phyloP scores from a whole-genome alignment of 2,329 filamentous ascomycete species.

The Calonectria ilicicola region DNA sequence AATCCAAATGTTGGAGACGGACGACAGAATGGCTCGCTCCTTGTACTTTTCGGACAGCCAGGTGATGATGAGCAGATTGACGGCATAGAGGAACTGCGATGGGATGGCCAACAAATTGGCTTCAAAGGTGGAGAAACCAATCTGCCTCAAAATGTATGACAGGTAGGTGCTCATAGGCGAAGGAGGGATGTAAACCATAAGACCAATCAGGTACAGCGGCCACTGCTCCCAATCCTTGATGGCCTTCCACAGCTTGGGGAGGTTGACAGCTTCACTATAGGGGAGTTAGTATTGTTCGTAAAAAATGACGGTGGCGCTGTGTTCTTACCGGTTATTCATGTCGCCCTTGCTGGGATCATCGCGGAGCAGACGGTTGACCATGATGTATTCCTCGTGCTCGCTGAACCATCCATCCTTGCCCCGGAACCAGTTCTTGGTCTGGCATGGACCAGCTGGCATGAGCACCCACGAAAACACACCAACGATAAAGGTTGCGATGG shows the following conservation, averaged over 20 bases:
- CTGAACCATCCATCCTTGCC: slow-evolving; percentile 72
- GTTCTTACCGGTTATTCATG: slow-evolving; percentile 66
- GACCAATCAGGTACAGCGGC: slow-evolving; percentile 60
- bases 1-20: slow-evolving; percentile 62
- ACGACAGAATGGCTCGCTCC: slow-evolving; percentile 58
- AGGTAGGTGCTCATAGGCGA: slow-evolving; percentile 58
- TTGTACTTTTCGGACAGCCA: slow-evolving; percentile 57
- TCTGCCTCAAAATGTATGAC: slow-evolving; percentile 55
- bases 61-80: slow-evolving; percentile 60
- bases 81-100: slow-evolving; percentile 57
- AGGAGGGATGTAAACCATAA: slow-evolving; percentile 59
- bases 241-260: slow-evolving; percentile 58
- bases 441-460: slow-evolving; percentile 59
- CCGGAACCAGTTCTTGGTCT: slow-evolving; percentile 68
- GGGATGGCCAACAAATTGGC: slow-evolving; percentile 61
- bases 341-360: slow-evolving; percentile 72
- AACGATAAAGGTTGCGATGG: slow-evolving; percentile 54
- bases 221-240: slow-evolving; percentile 72
- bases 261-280: slow-evolving; percentile 52
- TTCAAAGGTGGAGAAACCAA: slow-evolving; percentile 59
- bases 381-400: slow-evolving; percentile 70
- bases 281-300: slow-evolving; percentile 33
- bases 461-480: slow-evolving; percentile 58
- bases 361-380: slow-evolving; percentile 70
- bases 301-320: too few species aligned